Evolutionary conservation across 805 yeast species (phyloP).

Genomic region (Cyberlindnera amylophila): DNA sequence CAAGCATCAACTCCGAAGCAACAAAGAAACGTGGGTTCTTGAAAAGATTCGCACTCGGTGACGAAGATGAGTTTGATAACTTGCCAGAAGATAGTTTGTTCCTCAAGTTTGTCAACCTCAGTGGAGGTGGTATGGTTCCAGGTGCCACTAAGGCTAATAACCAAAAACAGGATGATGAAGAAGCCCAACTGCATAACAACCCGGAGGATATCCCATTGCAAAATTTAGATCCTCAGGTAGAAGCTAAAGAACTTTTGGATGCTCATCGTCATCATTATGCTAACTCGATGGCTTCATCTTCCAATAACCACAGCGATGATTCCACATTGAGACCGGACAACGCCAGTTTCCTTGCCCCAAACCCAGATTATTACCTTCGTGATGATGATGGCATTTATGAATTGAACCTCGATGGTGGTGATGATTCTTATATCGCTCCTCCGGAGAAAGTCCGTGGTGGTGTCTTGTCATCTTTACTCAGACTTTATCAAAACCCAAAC

Average conservation of each 20-base stretch:
- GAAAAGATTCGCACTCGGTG: slow-evolving; percentile 19
- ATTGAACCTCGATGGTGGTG: slow-evolving; percentile 29
- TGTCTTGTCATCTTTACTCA: slow-evolving; percentile 72
- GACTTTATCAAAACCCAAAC: slow-evolving; percentile 54
- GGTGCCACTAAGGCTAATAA: slow-evolving; percentile 28
- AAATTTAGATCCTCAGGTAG: slow-evolving; percentile 41
- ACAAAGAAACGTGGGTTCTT: slow-evolving; percentile 10
- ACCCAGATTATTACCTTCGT: slow-evolving; percentile 42
- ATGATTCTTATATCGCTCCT: slow-evolving; percentile 48
- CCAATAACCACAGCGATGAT: slow-evolving; percentile 17
- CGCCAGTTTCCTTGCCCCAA: slow-evolving; percentile 31
- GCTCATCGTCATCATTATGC: slow-evolving; percentile 36
- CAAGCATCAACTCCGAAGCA: slow-evolving; percentile 6
- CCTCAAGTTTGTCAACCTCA: slow-evolving; percentile 29
- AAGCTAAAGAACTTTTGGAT: slow-evolving; percentile 52
- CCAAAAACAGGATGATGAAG: slow-evolving; percentile 34
- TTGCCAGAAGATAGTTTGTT: slow-evolving; percentile 27
- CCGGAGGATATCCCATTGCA: slow-evolving; percentile 40
- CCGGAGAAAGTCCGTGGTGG: slow-evolving; percentile 77
- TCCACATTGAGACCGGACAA: slow-evolving; percentile 15
- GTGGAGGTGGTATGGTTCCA: slow-evolving; percentile 35
- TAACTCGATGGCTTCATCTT: slow-evolving; percentile 1
- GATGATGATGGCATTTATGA: slow-evolving; percentile 26
- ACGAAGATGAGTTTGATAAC: slow-evolving; percentile 21
- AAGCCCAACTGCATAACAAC: slow-evolving; percentile 26